A percentile compares a stretch with the other conserved stretches of the same genome.
These are phyloP conservation scores for Babesia gibsoni DNA, from an alignment of 169 alveolate genomes.

Conservation along the genomic window DNA sequence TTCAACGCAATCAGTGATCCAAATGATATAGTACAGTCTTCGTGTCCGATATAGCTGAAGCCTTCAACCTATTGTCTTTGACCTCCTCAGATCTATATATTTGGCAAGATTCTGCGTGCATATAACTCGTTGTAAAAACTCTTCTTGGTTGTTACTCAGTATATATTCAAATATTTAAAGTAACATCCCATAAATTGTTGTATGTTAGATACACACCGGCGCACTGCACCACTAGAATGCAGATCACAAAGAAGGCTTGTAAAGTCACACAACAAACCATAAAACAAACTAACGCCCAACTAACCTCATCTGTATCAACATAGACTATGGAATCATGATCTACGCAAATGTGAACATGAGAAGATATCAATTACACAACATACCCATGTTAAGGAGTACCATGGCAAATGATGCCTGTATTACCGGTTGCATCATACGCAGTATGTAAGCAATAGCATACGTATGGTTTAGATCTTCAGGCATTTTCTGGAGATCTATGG, in stretches of 20 bases:
- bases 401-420: slow-evolving; percentile 28
- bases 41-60: neutral
- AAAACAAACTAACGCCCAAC: too few relatives aligned
- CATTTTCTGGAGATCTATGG: slow-evolving; percentile 29
- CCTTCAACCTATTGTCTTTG: neutral
- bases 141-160: too few relatives aligned
- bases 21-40: neutral
- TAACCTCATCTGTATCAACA: slow-evolving; percentile 47
- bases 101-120: slow-evolving; percentile 23
- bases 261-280: too few relatives aligned
- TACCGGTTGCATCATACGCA: slow-evolving; percentile 49
- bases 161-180: too few relatives aligned
- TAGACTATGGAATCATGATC: slow-evolving; percentile 44
- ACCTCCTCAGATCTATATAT: neutral
- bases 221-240: too few relatives aligned
- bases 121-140: too few relatives aligned
- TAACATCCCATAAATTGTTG: too few relatives aligned
- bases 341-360: neutral
- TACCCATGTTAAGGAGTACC: slow-evolving; percentile 56
- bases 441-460: slow-evolving; percentile 35
- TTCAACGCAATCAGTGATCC: neutral
- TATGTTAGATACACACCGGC: too few relatives aligned
- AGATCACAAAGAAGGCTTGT: too few relatives aligned
- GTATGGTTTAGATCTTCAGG: neutral
- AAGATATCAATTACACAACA: neutral